phyloP scores from a whole-genome alignment of 2,329 filamentous ascomycete genomes.

The Nectriaceae sp. region DNA sequence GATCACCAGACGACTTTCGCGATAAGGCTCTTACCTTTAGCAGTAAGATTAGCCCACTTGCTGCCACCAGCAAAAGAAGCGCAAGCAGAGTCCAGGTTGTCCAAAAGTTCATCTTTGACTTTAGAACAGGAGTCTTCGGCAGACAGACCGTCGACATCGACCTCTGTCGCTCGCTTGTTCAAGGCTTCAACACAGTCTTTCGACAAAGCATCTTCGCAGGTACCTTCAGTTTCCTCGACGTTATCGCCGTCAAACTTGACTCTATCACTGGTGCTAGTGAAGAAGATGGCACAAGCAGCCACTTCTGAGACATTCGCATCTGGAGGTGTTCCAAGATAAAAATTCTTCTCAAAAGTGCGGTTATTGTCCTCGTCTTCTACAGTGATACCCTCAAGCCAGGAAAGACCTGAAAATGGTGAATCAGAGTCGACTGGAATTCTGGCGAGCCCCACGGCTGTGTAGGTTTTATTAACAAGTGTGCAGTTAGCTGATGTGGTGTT shows the following conservation, averaged over 20 bases:
- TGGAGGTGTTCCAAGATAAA: slow-evolving; percentile 10
- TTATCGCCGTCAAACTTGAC: slow-evolving; percentile 1
- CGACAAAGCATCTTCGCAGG: slow-evolving; percentile 13
- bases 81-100: slow-evolving; percentile 11
- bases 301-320: background rate
- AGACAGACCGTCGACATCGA: slow-evolving; percentile 1
- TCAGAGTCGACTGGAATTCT: slow-evolving; percentile 2
- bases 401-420: slow-evolving; percentile 4
- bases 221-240: background rate
- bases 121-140: slow-evolving; percentile 4
- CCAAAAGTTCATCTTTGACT: slow-evolving; percentile 2
- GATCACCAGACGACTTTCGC: background rate
- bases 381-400: slow-evolving; percentile 9
- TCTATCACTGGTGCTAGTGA: background rate
- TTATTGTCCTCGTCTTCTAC: background rate
- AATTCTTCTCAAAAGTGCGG: slow-evolving; percentile 5
- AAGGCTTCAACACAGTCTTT: slow-evolving; percentile 7
- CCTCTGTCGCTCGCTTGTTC: slow-evolving; percentile 1
- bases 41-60: slow-evolving; percentile 7
- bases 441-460: slow-evolving; percentile 6
- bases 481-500: slow-evolving; percentile 4
- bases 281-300: slow-evolving; percentile 11
- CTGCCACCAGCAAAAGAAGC: background rate
- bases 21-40: background rate
- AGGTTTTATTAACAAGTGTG: slow-evolving; percentile 5